phyloP scores from a whole-genome alignment of 768 basidiomycete species.

The Sarcodon sp. region DNA sequence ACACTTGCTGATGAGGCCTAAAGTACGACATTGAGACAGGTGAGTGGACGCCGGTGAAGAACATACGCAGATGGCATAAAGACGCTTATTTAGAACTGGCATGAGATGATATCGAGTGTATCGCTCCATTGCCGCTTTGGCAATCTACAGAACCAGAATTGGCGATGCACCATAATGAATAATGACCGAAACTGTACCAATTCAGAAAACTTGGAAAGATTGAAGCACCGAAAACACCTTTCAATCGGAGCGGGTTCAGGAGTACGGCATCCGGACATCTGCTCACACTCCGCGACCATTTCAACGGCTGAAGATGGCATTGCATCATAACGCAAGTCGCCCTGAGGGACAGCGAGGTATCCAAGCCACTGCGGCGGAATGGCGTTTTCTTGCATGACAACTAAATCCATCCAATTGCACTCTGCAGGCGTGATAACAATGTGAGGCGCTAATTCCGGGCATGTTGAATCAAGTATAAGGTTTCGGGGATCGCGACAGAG shows the following conservation, averaged over 20 bases:
- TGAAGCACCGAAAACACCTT: too few species aligned
- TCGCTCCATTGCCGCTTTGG: slow-evolving; percentile 5
- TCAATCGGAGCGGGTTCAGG: too few species aligned
- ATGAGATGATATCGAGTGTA: slow-evolving; percentile 12
- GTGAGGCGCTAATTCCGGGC: slow-evolving; percentile 29
- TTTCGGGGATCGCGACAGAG: slow-evolving; percentile 14
- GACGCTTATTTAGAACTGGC: slow-evolving; percentile 10
- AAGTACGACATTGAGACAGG: slow-evolving; percentile 16
- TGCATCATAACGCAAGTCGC: neutral
- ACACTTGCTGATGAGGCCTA: slow-evolving; percentile 29
- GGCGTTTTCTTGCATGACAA: slow-evolving; percentile 7
- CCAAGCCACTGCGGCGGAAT: slow-evolving; percentile 22
- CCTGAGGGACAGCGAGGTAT: slow-evolving; percentile 1
- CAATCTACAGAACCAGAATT: slow-evolving; percentile 1
- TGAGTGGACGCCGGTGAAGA: slow-evolving; percentile 15
- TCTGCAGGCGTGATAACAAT: slow-evolving; percentile 40
- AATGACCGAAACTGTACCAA: too few species aligned
- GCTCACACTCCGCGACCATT: too few species aligned
- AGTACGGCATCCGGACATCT: too few species aligned
- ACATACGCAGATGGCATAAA: slow-evolving; percentile 4
- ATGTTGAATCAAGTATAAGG: slow-evolving; percentile 30
- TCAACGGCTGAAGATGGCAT: too few species aligned
- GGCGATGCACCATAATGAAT: too few species aligned
- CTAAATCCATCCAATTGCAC: slow-evolving; percentile 19
- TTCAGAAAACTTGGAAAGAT: too few species aligned